These are phyloP conservation scores for Dictyostelium brefeldianum DNA, from an alignment of 78 protist genomes.

Conservation along the genomic window DNA sequence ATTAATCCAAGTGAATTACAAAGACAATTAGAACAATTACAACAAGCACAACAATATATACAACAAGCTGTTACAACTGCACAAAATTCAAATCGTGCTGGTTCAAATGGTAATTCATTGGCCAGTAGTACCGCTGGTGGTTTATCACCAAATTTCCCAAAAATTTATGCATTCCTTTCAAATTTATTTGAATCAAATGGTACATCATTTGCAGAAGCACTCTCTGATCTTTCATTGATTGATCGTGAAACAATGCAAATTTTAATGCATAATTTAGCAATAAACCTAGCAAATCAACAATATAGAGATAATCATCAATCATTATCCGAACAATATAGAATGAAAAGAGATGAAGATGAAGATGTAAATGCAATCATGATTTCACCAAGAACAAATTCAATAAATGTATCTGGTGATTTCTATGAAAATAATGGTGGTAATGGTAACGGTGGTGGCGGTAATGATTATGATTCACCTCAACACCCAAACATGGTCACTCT, in stretches of 20 bases:
- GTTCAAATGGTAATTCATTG: not conserved
- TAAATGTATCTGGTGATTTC: slow-evolving; percentile 17
- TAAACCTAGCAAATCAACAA: slow-evolving; percentile 75
- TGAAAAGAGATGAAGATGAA: slow-evolving; percentile 41
- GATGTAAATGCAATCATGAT: not conserved
- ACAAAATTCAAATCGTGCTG: slow-evolving; percentile 20
- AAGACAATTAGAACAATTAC: slow-evolving; percentile 76
- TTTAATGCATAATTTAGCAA: slow-evolving; percentile 80
- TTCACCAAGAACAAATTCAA: not conserved
- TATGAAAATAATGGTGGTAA: not conserved
- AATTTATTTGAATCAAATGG: slow-evolving; percentile 54
- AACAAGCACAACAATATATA: slow-evolving; percentile 84
- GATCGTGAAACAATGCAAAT: slow-evolving; percentile 80
- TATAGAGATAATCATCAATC: slow-evolving; percentile 56
- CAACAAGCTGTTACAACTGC: slow-evolving; percentile 67
- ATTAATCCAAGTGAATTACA: slow-evolving; percentile 30
- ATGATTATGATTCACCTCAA: not conserved
- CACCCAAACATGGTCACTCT: not conserved
- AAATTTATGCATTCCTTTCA: slow-evolving; percentile 60
- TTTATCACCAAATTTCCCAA: slow-evolving; percentile 23
- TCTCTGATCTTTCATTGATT: slow-evolving; percentile 31
- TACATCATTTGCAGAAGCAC: slow-evolving; percentile 23
- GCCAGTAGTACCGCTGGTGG: not conserved
- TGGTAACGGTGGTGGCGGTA: not conserved
- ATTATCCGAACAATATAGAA: slow-evolving; percentile 39